phyloP scores from a whole-genome alignment of 2,329 filamentous ascomycete genomes.

The Metarhizium humberi region DNA sequence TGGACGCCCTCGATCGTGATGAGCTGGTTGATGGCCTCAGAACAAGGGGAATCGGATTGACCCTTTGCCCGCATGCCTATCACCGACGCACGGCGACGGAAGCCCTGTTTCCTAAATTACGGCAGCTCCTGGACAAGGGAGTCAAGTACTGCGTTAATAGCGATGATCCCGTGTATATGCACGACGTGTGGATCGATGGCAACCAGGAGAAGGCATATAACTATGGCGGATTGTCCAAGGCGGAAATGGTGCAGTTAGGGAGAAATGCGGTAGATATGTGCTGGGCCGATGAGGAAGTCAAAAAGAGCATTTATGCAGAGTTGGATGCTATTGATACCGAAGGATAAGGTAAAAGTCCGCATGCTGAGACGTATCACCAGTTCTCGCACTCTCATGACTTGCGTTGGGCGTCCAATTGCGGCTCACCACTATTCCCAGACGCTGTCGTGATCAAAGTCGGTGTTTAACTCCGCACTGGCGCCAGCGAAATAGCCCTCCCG shows the following conservation, averaged over 20 bases:
- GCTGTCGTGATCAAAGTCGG: too few species aligned
- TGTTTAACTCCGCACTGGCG: too few species aligned
- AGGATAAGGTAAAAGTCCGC: background rate
- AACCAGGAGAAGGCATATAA: constrained; percentile 34
- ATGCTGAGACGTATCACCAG: too few species aligned
- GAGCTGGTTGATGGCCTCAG: constrained; percentile 48
- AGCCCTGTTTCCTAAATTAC: constrained; percentile 38
- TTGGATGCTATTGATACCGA: constrained; percentile 11
- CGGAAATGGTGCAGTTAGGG: constrained; percentile 32
- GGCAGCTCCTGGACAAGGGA: constrained; percentile 49
- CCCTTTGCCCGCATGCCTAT: constrained; percentile 49
- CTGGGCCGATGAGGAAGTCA: constrained; percentile 33
- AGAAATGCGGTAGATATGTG: constrained; percentile 34
- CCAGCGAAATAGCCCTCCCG: too few species aligned
- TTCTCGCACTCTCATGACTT: too few species aligned
- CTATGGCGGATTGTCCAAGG: constrained; percentile 28
- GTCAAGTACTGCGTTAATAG: constrained; percentile 63
- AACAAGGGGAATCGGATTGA: constrained; percentile 47
- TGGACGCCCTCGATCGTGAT: constrained; percentile 50
- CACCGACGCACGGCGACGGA: constrained; percentile 13
- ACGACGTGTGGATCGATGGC: constrained; percentile 38
- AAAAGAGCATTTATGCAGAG: constrained; percentile 18
- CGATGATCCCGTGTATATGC: constrained; percentile 60
- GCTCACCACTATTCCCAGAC: too few species aligned
- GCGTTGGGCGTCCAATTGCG: too few species aligned